Conservation (phyloP, 2,329 filamentous ascomycete species). For the Metarhizium brunneum region DNA sequence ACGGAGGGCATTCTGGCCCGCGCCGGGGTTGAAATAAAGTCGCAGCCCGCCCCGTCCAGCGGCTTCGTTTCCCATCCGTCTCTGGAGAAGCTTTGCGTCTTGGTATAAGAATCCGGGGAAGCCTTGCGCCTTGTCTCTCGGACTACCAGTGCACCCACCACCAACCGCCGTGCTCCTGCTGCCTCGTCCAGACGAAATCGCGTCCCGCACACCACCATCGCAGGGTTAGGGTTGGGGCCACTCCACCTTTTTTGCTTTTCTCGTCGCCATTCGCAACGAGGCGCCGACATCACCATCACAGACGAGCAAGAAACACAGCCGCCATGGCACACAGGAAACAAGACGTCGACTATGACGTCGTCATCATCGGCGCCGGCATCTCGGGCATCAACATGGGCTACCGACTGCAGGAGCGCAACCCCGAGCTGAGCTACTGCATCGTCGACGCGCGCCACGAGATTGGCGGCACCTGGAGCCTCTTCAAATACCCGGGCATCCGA, state of each 20-base stretch:
- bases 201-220: no score
- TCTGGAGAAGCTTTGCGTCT: background rate
- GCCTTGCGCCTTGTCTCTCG: background rate
- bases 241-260: no score
- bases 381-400: slow-evolving; percentile 61
- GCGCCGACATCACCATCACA: background rate
- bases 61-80: background rate
- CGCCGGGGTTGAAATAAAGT: no score
- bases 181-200: no score
- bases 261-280: background rate
- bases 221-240: no score
- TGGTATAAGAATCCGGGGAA: background rate
- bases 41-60: no score
- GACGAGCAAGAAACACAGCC: background rate
- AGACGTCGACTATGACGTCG: slow-evolving; percentile 30
- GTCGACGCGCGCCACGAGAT: slow-evolving; percentile 54
- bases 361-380: slow-evolving; percentile 65
- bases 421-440: slow-evolving; percentile 47
- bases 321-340: background rate
- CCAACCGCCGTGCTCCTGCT: no score
- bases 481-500: slow-evolving; percentile 60
- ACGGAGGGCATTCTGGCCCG: no score
- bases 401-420: slow-evolving; percentile 46
- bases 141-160: no score
- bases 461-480: slow-evolving; percentile 68